A percentile compares a stretch with the other conserved stretches of the same genome.
Evolutionary conservation across 2,329 filamentous ascomycete genomes (phyloP).

Genomic region (Monascus ruber): DNA sequence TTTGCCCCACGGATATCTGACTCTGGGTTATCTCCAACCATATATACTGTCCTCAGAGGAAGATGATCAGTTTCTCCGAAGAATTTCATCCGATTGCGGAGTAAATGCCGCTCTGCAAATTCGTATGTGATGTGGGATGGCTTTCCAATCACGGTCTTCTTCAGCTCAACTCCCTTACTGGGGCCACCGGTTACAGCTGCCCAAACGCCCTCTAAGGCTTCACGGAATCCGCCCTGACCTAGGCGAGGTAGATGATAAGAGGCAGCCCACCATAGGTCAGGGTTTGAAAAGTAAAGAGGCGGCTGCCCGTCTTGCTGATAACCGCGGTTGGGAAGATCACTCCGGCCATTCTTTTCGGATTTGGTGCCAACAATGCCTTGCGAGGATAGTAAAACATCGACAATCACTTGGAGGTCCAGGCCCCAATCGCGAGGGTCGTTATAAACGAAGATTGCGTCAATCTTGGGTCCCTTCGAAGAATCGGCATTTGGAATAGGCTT

Average conservation of each 20-base stretch:
- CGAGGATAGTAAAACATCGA: constrained; percentile 70
- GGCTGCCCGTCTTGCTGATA: constrained; percentile 77
- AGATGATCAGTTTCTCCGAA: constrained; percentile 27
- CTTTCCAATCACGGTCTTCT: constrained; percentile 68
- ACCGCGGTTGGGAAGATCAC: constrained; percentile 56
- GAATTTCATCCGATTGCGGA: constrained; percentile 45
- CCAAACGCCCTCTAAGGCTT: constrained; percentile 73
- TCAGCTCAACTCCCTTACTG: constrained; percentile 42
- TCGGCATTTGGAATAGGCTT: constrained; percentile 26
- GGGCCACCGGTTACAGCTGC: constrained; percentile 52
- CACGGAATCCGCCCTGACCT: constrained; percentile 83
- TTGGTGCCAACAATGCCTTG: constrained; percentile 72
- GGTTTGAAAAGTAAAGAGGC: constrained; percentile 74
- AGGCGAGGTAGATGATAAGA: constrained; percentile 74
- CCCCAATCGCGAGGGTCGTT: constrained; percentile 97
- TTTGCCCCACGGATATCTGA: constrained; percentile 87
- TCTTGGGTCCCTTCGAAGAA: constrained; percentile 50
- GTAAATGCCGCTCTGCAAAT: constrained; percentile 68
- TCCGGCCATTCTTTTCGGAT: constrained; percentile 58
- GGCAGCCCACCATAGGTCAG: constrained; percentile 82
- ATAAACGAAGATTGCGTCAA: constrained; percentile 87
- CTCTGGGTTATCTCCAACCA: constrained; percentile 85
- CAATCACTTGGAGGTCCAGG: constrained; percentile 71
- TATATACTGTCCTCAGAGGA: constrained; percentile 68
- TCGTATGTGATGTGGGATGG: constrained; percentile 66